Base-by-base conservation (phyloP, 1,139 yeast species). In the Zygoascus hellenicus region DNA sequence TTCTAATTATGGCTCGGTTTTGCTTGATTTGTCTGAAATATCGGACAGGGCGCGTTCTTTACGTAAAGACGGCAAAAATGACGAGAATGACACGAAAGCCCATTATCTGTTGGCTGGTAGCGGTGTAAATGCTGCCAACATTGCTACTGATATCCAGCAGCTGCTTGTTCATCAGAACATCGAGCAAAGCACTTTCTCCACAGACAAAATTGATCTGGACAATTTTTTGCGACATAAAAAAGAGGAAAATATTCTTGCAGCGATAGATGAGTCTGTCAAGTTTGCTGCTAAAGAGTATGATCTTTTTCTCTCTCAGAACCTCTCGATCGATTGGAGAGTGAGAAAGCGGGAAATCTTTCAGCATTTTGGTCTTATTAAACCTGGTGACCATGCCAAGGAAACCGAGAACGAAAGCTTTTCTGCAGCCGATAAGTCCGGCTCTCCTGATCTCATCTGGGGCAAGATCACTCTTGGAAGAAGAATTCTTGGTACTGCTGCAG, bases 71-170 rank as follows among this genome's bases (percentile, higher is more conserved):
- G 54, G 57, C 14, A 67, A 72, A 36, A 72, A 62, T 10, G 38
- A 46, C 26, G 64, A 69, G 15, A 77, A 80, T 52, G 84, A 77
- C 61, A 86, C 96, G 2, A 86, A 84, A 58, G 97, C 97, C 3
- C 97, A 89, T 59, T 90, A 90, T 62, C 69, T 90, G 42, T 72
- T 92, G 48, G 96, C 97, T 2, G 86, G 94, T 0, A 84, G 94
- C 60, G 97, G 96, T 0, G 75, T 90, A 47, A 83, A 88, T 49
- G 86, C 95, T 39, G 96, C 88, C 58, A 95, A 88, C 49, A 82
- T 92, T 42, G 90, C 85, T 55, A 72, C 74, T 42, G 90, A 86
- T 40, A 59, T 71, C 22, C 63, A 63, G 34, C 54, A 65, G 28
- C 60, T 66, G 41, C 57, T 55, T 13, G 52, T 61, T 34, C 57